Conservation (phyloP, 1,139 yeast species). For the Scheffersomyces quercinus region DNA sequence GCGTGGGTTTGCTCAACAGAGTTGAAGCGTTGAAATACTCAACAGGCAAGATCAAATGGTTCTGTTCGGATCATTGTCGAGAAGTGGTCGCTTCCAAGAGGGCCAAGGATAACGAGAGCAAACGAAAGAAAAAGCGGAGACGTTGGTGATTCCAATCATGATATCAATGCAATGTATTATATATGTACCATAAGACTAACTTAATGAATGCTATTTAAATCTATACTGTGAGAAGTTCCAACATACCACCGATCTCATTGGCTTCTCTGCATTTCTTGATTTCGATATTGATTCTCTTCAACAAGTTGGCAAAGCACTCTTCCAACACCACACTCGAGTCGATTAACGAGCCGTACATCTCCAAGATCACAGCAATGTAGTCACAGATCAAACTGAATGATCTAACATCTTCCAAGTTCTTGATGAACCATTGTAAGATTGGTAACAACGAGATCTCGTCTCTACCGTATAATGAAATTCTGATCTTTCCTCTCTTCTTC, state of each 20-base stretch:
- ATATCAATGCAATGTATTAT: slow-evolving; percentile 3
- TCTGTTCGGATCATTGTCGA: slow-evolving; percentile 39
- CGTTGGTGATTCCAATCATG: slow-evolving; percentile 7
- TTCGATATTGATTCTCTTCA: slow-evolving; percentile 64
- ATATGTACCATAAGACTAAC: slow-evolving; percentile 6
- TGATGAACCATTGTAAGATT: slow-evolving; percentile 77
- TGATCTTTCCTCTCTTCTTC: slow-evolving; percentile 82
- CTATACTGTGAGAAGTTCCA: slow-evolving; percentile 67
- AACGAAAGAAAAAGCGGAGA: slow-evolving; percentile 19
- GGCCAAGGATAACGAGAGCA: slow-evolving; percentile 14
- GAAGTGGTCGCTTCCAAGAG: slow-evolving; percentile 15
- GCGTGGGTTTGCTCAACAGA: slow-evolving; percentile 43
- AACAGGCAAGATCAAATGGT: slow-evolving; percentile 42
- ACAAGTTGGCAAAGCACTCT: slow-evolving; percentile 62
- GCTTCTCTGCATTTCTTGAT: slow-evolving; percentile 84
- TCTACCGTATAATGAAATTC: slow-evolving; percentile 73
- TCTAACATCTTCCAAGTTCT: slow-evolving; percentile 76
- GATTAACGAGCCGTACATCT: slow-evolving; percentile 70
- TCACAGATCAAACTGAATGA: slow-evolving; percentile 77
- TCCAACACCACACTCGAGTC: slow-evolving; percentile 81
- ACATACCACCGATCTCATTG: slow-evolving; percentile 88
- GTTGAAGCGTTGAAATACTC: slow-evolving; percentile 42
- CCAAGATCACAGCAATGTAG: slow-evolving; percentile 78
- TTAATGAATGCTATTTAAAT: slow-evolving; percentile 4
- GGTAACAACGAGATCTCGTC: slow-evolving; percentile 89